Evolutionary conservation across 352 stramenopile genomes (phyloP), one percentile per base, ranked within the genome.

Genomic region (Aphanomyces euteiches): DNA sequence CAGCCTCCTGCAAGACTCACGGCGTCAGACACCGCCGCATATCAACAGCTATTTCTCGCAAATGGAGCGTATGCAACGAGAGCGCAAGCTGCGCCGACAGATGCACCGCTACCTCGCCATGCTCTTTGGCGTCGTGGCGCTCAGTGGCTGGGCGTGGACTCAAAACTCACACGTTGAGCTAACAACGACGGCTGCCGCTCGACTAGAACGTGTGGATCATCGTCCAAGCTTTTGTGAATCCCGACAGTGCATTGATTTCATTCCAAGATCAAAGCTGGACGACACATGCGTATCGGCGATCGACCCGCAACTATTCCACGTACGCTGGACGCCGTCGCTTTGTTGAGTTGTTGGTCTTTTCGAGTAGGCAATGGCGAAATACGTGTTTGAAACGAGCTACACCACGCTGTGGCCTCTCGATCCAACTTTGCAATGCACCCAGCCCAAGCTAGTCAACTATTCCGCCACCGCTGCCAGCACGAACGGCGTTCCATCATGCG

Each of bases 1-100:
- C 59, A 56, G 59, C 7, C 59, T 67, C 43, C 21, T 67, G 59
- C 39, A 43, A n/a, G 43, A 40, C 39, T 50, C 59, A 5, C 40
- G 59, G 6, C 59, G 59, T 5, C 59, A 40, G n/a, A 54, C 59
- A 7, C 59, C 59, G 4, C 59, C 56, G 5, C 59, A 67, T n/a
- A 67, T 67, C 38, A 67, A 67, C 43, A 67, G n/a, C 39, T 67
- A 67, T 45, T 34, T 56, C 40, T 40, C 59, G 19, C 59, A 67
- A 54, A 67, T 67, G 39, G 59, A 67, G 59, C 21, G 56, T 4
- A 19, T 56, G 7, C 40, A 56, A 36, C 21, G 38, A 15, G 8
- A 48, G 21, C 59, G 59, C 39, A 53, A 56, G 19, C 39, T 21
- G 43, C 40, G 41, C 8, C 28, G 19, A 40, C 59, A 45, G 21